A percentile compares a stretch with the other conserved stretches of the same genome.
Evolutionary conservation across 768 basidiomycete species (phyloP).

Genomic region (button mushroom (Agaricus bisporus)): DNA sequence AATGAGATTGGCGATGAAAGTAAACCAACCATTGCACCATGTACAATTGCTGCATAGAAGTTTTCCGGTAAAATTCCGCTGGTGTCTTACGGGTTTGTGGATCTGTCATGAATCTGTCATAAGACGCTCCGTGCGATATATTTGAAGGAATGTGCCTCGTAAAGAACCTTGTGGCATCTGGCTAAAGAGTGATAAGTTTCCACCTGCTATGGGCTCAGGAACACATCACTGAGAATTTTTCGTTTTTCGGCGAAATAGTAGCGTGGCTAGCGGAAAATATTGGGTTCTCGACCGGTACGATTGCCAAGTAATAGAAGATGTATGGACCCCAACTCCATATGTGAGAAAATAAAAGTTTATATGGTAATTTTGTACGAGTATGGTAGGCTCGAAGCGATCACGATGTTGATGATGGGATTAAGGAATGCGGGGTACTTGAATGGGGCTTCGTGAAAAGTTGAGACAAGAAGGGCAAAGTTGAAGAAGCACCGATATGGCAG

Average conservation of each 20-base stretch:
- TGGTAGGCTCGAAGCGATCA: not conserved
- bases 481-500: not conserved
- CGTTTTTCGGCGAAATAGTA: slow-evolving; percentile 8
- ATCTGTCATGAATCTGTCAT: not conserved
- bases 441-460: slow-evolving; percentile 4
- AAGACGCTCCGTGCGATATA: not conserved
- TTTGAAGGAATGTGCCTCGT: not conserved
- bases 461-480: not conserved
- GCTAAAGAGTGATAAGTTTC: not conserved
- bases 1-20: slow-evolving; percentile 2
- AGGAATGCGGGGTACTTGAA: not conserved
- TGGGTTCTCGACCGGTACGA: slow-evolving; percentile 4
- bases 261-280: not conserved
- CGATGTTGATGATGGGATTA: slow-evolving; percentile 4
- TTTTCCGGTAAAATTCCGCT: slow-evolving; percentile 1
- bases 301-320: not conserved
- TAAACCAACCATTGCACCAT: not conserved
- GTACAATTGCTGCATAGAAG: not conserved
- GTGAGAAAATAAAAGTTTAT: slow-evolving; percentile 4
- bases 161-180: not conserved
- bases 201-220: not conserved
- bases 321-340: no score
- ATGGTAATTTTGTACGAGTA: not conserved
- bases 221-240: not conserved
- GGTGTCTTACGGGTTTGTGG: not conserved